phyloP scores from a whole-genome alignment of 441 rosid genomes.

The Adansonia gregorii region DNA sequence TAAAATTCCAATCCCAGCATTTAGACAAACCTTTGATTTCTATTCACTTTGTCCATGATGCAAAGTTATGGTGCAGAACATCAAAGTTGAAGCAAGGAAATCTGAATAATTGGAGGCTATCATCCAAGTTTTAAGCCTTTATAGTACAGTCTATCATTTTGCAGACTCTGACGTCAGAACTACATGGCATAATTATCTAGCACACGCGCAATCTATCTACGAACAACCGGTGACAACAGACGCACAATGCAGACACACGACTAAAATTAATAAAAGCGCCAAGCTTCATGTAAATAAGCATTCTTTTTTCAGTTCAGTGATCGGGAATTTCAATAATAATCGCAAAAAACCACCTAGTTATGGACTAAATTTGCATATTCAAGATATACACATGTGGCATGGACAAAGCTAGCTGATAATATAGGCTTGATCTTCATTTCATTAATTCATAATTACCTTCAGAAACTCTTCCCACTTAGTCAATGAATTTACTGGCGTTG shows the following conservation, averaged over 20 bases:
- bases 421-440: constrained; percentile 16
- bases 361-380: constrained; percentile 32
- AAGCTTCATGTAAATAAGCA: constrained; percentile 38
- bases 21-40: background rate
- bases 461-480: constrained; percentile 18
- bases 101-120: constrained; percentile 21
- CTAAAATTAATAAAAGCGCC: constrained; percentile 21
- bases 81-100: constrained; percentile 21
- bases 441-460: constrained; percentile 27
- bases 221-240: constrained; percentile 20
- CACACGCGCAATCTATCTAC: constrained; percentile 22
- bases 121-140: constrained; percentile 22
- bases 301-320: constrained; percentile 27
- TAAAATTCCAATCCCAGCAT: constrained; percentile 11
- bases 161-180: constrained; percentile 16
- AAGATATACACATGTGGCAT: constrained; percentile 44
- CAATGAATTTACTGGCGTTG: constrained; percentile 47
- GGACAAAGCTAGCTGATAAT: constrained; percentile 22
- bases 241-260: constrained; percentile 14
- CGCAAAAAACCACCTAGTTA: constrained; percentile 25
- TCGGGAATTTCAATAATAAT: constrained; percentile 39
- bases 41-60: background rate
- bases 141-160: constrained; percentile 21
- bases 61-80: constrained; percentile 21
- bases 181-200: constrained; percentile 16